Evolutionary conservation across 106 monocot genomes (phyloP), one percentile per base, ranked within the genome.

Genomic region (Amphibolis antarctica): DNA sequence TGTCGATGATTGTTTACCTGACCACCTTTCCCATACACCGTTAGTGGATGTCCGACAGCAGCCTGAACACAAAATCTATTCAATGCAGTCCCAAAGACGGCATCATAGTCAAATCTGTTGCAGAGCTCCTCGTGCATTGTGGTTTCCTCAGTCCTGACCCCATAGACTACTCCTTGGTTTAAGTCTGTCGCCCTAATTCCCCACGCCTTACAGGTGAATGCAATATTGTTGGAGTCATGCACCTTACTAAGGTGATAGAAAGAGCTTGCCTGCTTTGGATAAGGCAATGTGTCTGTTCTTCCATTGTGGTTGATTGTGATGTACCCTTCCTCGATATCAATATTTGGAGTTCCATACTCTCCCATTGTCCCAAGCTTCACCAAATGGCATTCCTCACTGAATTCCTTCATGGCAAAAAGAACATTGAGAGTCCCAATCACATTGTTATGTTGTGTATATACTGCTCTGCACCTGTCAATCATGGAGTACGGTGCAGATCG

Each of bases 331-430:
- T 94, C 94, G 20, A 94, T 94, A 59, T 94, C 94, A 68, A 94
- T 94, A 67, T 94, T 94, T 45, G 94, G 89, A 27, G 94, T 94
- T 42, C 94, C 94, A 74, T 94, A 94, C 71, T 94, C 94, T 26
- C 94, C 94, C 94, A 94, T 94, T 6, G 94, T 89, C 44, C 94
- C 94, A 69, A 94, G 89, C 73, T 94, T 94, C 69, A 94, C 94
- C 46, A 94, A 62, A 55, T 94, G 94, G 44, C 94, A 94, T 64
- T 94, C 89, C 65, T 79, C 77, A 24, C 71, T 63, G 63, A 75
- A 89, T 50, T 94, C 94, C 70, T 94, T 94, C 27, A 94, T 89
- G 62, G 94, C 89, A 54, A 94, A 94, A 14, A 94, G 75, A 22
- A 94, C 94, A 80, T 94, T 94, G 18, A 94, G 83, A 28, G 94